A percentile compares a stretch with the other conserved stretches of the same genome.
Conservation (phyloP, 768 basidiomycete genomes). For the Russula foetens region DNA sequence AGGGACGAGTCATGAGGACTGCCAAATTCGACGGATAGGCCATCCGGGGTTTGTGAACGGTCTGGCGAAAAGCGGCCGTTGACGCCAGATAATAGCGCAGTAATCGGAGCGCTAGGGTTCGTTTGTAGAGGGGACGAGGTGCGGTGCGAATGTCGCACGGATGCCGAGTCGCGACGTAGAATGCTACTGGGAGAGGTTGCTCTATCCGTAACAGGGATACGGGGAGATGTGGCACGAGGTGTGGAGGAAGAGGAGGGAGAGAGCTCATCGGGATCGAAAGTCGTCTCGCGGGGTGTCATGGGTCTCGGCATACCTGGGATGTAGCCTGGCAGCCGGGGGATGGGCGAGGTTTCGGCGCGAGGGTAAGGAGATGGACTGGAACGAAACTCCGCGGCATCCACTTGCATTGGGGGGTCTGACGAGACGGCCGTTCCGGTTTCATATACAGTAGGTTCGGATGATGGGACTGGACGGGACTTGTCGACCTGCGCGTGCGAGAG, state of each 20-base stretch:
- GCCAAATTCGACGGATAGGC: conserved; percentile 16
- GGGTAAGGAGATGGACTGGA: conserved; percentile 51
- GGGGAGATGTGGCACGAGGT: conserved; percentile 69
- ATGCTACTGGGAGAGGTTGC: conserved; percentile 32
- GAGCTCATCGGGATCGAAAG: conserved; percentile 61
- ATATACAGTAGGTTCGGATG: conserved; percentile 30
- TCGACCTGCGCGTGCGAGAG: not conserved
- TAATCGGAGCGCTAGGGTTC: conserved; percentile 23
- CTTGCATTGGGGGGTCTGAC: conserved; percentile 43
- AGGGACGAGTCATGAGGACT: conserved; percentile 37
- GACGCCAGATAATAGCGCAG: conserved; percentile 41
- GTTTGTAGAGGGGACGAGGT: conserved; percentile 42
- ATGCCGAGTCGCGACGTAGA: conserved; percentile 46
- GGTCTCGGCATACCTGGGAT: conserved; percentile 87
- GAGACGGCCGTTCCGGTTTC: conserved; percentile 68
- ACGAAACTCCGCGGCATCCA: conserved; percentile 43
- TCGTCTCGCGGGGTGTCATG: conserved; percentile 75
- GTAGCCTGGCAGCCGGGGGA: conserved; percentile 65
- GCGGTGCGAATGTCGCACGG: conserved; percentile 36
- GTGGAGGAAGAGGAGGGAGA: conserved; percentile 63
- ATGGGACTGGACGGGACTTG: not conserved
- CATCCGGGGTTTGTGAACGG: conserved; percentile 22
- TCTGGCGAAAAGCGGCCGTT: conserved; percentile 63
- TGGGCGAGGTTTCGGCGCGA: conserved; percentile 44
- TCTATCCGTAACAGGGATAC: conserved; percentile 29